These are phyloP conservation scores for Solanum pimpinellifolium DNA, from an alignment of 257 asterid species.

Conservation along the genomic window DNA sequence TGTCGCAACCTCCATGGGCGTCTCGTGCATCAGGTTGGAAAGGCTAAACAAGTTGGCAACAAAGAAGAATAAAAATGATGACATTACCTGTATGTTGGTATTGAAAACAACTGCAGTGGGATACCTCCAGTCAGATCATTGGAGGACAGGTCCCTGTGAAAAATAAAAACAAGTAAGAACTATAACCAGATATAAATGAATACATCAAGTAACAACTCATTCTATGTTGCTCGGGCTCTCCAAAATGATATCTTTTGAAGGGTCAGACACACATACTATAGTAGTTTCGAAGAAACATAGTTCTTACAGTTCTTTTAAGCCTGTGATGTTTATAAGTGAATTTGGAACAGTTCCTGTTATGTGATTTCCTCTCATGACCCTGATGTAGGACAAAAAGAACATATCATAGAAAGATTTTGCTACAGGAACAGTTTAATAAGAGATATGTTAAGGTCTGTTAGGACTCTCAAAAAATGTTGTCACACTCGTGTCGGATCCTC, in stretches of 20 bases:
- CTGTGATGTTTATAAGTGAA: slow-evolving; percentile 37
- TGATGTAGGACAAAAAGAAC: slow-evolving; percentile 13
- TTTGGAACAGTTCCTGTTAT: slow-evolving; percentile 54
- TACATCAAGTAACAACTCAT: neutral
- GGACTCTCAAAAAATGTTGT: neutral
- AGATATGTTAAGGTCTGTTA: neutral
- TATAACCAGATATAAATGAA: neutral
- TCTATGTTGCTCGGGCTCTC: neutral
- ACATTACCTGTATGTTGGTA: slow-evolving; percentile 59
- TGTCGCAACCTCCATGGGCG: neutral
- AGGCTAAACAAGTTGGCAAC: neutral
- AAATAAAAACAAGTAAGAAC: neutral
- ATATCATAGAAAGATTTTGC: neutral
- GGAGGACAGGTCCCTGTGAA: slow-evolving; percentile 71
- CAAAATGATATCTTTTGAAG: neutral
- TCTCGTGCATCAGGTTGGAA: neutral
- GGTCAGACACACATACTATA: neutral
- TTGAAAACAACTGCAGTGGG: slow-evolving; percentile 46
- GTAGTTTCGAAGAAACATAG: neutral
- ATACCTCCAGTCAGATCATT: slow-evolving; percentile 61
- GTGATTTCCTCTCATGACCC: slow-evolving; percentile 50
- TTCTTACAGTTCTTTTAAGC: slow-evolving; percentile 53
- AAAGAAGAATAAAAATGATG: neutral
- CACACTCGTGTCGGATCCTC: neutral
- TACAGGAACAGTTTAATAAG: neutral